Base-by-base conservation (phyloP, 768 basidiomycete genomes). In the Termitomyces sp. region DNA sequence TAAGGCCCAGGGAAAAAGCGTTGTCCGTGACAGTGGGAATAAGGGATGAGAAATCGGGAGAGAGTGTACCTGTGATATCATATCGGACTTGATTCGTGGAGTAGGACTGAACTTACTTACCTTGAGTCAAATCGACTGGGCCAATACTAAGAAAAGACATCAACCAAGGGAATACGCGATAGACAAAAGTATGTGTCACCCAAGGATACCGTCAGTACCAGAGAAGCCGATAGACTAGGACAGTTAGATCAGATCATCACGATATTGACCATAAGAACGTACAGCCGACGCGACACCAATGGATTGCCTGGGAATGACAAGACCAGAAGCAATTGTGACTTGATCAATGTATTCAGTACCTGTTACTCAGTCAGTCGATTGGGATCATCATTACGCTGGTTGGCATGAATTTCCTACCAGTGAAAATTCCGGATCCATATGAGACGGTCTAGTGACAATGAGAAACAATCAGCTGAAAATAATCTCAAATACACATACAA, bases 21-120 rank as follows among this genome's bases (percentile, higher is more conserved):
- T 81, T 84, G 61, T 83, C 79, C 7, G 80, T 81, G 32, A 88
- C 81, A 9, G 85, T 83, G n/a, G 81, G 80, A 57, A 85, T 74
- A 24, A 54, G 32, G 1, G 63, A 56, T 1, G 64, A 69, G 30
- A 7, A 38, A 38, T 38, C 36, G 16, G 68, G 69, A 2, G 63
- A 69, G 13, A 77, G 63, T 1, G 75, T 75, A n/a, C 69, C 75
- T 69, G 58, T 36, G 42, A 44, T 33, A 54, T 4, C 22, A 20
- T 43, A 44, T 43, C 42, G 35, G 33, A 24, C 45, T 26, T 30
- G 28, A 12, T 18, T 36, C 22, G 3, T 24, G 2, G 4, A 36
- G 6, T 3, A 52, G 1, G 46, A n/a, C 16, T 24, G n/a, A 18
- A 56, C 56, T 1, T 9, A 65, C 56, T 68, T 70, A 65, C 76